These are phyloP conservation scores for Geranium incanum DNA, from an alignment of 441 rosid genomes.

Conservation along the genomic window DNA sequence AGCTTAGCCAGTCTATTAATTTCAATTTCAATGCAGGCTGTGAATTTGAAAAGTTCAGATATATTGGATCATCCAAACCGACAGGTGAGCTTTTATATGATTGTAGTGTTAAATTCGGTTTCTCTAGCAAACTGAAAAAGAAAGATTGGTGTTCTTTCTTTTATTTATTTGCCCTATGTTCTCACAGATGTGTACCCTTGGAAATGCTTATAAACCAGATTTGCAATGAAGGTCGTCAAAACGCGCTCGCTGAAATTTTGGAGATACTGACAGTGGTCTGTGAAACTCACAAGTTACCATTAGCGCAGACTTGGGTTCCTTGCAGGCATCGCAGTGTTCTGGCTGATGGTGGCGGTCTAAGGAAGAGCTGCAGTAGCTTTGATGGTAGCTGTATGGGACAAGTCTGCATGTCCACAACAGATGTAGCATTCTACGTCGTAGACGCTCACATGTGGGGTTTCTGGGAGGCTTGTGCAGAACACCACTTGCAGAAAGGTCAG, in stretches of 20 bases:
- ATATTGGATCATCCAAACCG: constrained; percentile 57
- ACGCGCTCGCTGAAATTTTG: constrained; percentile 80
- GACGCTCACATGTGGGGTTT: constrained; percentile 93
- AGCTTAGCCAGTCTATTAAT: constrained; percentile 28
- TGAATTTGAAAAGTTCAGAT: constrained; percentile 76
- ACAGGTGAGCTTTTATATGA: constrained; percentile 44
- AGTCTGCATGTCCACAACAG: constrained; percentile 87
- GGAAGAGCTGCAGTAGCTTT: constrained; percentile 76
- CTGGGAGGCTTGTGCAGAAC: constrained; percentile 81
- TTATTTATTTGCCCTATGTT: constrained; percentile 17
- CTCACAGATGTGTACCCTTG: constrained; percentile 39
- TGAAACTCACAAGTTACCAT: constrained; percentile 70
- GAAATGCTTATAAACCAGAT: constrained; percentile 57
- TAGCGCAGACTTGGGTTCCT: constrained; percentile 85
- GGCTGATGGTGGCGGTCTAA: constrained; percentile 77
- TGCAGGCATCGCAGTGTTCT: constrained; percentile 83
- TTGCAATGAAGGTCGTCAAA: constrained; percentile 81
- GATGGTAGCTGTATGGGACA: constrained; percentile 82
- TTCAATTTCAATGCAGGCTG: constrained; percentile 64
- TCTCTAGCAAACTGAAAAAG: constrained; percentile 15
- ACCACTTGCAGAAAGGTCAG: constrained; percentile 85
- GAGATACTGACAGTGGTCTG: constrained; percentile 78
- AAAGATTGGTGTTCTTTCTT: too few relatives aligned
- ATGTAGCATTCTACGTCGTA: constrained; percentile 69
- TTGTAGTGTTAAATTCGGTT: constrained; percentile 9